Evolutionary conservation across 176 grass and related monocot genomes (phyloP).

Genomic region (Stipa capillata): DNA sequence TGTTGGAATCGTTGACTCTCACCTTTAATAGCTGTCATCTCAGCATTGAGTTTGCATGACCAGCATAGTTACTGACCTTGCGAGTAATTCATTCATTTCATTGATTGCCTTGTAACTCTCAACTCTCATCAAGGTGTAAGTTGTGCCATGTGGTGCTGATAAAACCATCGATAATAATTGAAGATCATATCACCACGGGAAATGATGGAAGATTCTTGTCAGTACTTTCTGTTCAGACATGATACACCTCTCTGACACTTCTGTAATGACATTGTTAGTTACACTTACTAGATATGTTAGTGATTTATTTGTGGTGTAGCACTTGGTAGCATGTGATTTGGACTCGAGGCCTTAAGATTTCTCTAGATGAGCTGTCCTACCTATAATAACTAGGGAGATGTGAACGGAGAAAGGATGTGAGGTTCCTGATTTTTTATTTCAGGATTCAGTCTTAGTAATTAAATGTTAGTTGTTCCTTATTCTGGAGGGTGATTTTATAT

Average conservation of each 20-base stretch:
- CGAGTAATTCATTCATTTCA: conserved; percentile 35
- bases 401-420: neutral
- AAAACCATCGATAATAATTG: conserved; percentile 2
- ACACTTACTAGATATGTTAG: neutral
- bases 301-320: neutral
- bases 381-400: neutral
- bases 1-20: conserved; percentile 22
- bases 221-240: neutral
- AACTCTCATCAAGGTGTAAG: conserved; percentile 27
- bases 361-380: neutral
- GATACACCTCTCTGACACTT: conserved; percentile 11
- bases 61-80: conserved; percentile 25
- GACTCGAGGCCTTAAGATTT: neutral
- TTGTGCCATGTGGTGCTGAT: conserved; percentile 16
- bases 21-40: conserved; percentile 21
- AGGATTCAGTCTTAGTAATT: neutral
- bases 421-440: neutral
- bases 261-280: neutral
- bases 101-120: conserved; percentile 26
- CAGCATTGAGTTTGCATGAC: conserved; percentile 13
- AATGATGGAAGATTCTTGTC: conserved; percentile 5
- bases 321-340: conserved; percentile 3
- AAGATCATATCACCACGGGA: neutral
- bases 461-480: conserved; percentile 8
- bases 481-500: neutral